Conservation (phyloP, 2,329 filamentous ascomycete genomes). For the Fusarium piperis region DNA sequence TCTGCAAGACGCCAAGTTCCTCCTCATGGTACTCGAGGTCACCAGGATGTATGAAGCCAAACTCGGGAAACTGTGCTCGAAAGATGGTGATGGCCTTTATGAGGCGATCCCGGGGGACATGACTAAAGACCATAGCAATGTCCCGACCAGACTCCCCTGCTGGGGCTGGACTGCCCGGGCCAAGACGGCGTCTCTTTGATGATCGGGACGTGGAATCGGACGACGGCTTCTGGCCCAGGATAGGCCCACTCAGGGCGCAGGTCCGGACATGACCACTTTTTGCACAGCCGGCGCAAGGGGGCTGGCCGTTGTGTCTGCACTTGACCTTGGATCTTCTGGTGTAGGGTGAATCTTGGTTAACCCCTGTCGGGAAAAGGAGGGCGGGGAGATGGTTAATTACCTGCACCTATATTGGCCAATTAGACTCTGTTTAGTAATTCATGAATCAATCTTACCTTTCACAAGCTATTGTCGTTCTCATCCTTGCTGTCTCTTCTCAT, state of each 20-base stretch:
- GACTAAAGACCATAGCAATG: conserved; percentile 14
- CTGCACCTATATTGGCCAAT: conserved; percentile 30
- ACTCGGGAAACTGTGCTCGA: conserved; percentile 38
- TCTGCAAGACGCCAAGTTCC: conserved; percentile 10
- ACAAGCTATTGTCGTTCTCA: conserved; percentile 40
- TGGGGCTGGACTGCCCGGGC: not conserved
- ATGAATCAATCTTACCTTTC: conserved; percentile 24
- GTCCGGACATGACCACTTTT: conserved; percentile 27
- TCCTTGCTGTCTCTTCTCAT: conserved; percentile 5
- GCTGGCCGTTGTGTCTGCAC: conserved; percentile 36
- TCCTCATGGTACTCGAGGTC: conserved; percentile 33
- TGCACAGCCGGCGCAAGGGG: conserved; percentile 37
- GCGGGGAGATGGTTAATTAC: conserved; percentile 8
- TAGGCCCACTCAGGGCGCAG: conserved; percentile 32
- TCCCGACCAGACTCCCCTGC: not conserved
- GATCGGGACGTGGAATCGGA: not conserved
- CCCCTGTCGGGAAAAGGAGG: not conserved
- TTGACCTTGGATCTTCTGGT: conserved; percentile 40
- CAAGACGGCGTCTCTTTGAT: conserved; percentile 19
- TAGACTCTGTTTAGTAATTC: not conserved
- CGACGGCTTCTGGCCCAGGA: not conserved
- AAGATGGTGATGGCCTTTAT: conserved; percentile 26
- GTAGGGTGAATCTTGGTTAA: not conserved
- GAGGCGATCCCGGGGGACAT: not conserved
- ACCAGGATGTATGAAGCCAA: conserved; percentile 37